phyloP scores from a whole-genome alignment of 192 early-diverging fungal species.

The Mortierella alpina region DNA sequence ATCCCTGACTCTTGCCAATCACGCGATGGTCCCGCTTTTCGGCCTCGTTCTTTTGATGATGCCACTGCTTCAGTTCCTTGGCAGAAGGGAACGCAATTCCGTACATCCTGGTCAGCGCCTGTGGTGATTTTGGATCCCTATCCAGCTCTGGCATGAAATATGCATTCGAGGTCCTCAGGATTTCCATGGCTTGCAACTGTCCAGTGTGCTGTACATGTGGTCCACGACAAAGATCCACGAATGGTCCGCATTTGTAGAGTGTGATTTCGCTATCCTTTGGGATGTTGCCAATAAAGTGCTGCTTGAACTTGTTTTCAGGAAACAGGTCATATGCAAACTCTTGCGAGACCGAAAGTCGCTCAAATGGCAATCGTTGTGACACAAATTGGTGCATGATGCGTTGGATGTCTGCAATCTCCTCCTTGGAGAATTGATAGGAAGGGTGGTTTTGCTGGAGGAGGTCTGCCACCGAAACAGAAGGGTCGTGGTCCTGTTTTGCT shows the following conservation, averaged over 20 bases:
- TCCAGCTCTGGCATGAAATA: conserved; percentile 66
- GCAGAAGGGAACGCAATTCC: conserved; percentile 75
- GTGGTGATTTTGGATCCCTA: conserved; percentile 59
- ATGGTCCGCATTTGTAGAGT: conserved; percentile 74
- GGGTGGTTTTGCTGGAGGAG: conserved; percentile 39
- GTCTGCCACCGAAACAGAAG: conserved; percentile 21
- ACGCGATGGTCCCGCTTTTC: conserved; percentile 74
- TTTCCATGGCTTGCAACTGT: conserved; percentile 64
- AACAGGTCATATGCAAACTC: conserved; percentile 73
- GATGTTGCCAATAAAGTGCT: conserved; percentile 68
- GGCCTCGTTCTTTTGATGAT: conserved; percentile 62
- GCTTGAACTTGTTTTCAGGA: conserved; percentile 79
- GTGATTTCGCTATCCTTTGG: conserved; percentile 62
- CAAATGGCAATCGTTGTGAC: conserved; percentile 67
- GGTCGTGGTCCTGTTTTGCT: conserved; percentile 46
- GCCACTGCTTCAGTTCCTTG: conserved; percentile 65
- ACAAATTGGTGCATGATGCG: conserved; percentile 63
- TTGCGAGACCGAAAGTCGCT: conserved; percentile 71
- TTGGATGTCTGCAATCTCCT: conserved; percentile 65
- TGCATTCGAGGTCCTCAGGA: conserved; percentile 68
- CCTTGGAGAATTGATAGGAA: conserved; percentile 58
- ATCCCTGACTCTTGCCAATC: conserved; percentile 73
- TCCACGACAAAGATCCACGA: conserved; percentile 84
- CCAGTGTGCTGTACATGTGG: conserved; percentile 81
- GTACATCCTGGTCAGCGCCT: conserved; percentile 74